A percentile compares a stretch with the other conserved stretches of the same genome.
phyloP scores from a whole-genome alignment of 2,329 filamentous ascomycete species.

The Metarhizium anisopliae region DNA sequence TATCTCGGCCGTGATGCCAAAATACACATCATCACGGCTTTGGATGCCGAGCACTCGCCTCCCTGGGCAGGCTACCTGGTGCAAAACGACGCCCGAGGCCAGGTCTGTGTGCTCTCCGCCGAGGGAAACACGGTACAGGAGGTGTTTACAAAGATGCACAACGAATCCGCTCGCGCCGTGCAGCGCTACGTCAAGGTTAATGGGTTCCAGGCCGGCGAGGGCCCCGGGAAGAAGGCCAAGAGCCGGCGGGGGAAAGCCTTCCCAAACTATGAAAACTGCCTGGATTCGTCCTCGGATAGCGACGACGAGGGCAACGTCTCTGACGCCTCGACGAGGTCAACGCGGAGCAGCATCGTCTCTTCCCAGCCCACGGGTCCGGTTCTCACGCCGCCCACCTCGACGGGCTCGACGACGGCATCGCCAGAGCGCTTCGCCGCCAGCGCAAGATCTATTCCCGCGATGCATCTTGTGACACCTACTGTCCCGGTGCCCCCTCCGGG shows the following conservation, averaged over 20 bases:
- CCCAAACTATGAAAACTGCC: too few species aligned
- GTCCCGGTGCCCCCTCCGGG: neutral
- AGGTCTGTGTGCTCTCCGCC: conserved; percentile 17
- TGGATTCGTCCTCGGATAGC: neutral
- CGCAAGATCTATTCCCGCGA: neutral
- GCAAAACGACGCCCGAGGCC: conserved; percentile 15
- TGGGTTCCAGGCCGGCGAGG: conserved; percentile 20
- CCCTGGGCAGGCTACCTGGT: conserved; percentile 17
- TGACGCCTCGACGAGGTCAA: neutral
- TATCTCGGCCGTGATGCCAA: conserved; percentile 14
- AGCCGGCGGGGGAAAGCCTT: neutral
- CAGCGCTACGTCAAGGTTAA: conserved; percentile 19
- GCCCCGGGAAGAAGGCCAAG: neutral
- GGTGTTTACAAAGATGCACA: conserved; percentile 28
- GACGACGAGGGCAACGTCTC: neutral
- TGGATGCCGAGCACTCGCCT: conserved; percentile 10
- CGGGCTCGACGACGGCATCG: neutral
- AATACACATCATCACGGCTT: conserved; percentile 15
- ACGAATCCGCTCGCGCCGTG: conserved; percentile 29
- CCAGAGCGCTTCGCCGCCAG: neutral
- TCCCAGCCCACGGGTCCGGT: neutral
- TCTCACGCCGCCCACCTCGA: neutral
- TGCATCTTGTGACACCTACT: neutral
- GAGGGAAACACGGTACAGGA: conserved; percentile 10
- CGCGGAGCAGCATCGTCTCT: neutral